Base-by-base conservation (phyloP, 208 protist genomes). In the Acanthamoeba healyi region DNA sequence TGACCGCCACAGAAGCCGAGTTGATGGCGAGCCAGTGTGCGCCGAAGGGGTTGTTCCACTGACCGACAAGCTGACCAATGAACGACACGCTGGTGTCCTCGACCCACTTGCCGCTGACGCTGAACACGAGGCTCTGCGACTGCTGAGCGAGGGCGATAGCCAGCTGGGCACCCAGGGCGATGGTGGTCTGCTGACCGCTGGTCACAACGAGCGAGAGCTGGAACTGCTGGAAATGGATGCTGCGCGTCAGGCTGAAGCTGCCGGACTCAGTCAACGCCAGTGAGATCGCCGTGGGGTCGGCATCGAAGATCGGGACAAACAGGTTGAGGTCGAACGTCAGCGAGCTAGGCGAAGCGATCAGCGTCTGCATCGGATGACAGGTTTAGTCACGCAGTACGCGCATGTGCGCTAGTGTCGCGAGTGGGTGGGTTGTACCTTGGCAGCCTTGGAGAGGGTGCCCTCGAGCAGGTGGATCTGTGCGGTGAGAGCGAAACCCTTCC, bases 301-400 rank as follows among this genome's bases (percentile, higher is more conserved):
- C 38, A 22, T 88, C 79, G 38, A 88, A 88, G 79, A 88, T 88
- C 34, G 79, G 79, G 5, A 88, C 36, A 19, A 65, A 88, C 42
- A 88, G 54, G 54, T 56, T 42, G 7, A 88, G 54, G 36, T 58
- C 26, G 49, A 61, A 88, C 12, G 54, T 88, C 32, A 88, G 5
- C 49, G 49, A 65, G 40, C 5, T 17, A 12, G 79, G 79, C 44
- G 79, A 88, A 29, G 79, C 79, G n/a, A 65, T 88, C 32, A 88
- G 42, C 79, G 54, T 63, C 79, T 88, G 46, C 9, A n/a, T n/a
- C n/a, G 63, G 34, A 22, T 26, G 19, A 6, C n/a, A 58, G 10
- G 34, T 40, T 36, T 9, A 51, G 77, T 86, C 51, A 38, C 6
- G 6, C 14, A 36, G 36, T 36, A 15, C 49, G 2, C 29, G n/a